A percentile compares a stretch with the other conserved stretches of the same genome.
phyloP scores from a whole-genome alignment of 129 eudicot genomes.

The Flaveria sonorensis region DNA sequence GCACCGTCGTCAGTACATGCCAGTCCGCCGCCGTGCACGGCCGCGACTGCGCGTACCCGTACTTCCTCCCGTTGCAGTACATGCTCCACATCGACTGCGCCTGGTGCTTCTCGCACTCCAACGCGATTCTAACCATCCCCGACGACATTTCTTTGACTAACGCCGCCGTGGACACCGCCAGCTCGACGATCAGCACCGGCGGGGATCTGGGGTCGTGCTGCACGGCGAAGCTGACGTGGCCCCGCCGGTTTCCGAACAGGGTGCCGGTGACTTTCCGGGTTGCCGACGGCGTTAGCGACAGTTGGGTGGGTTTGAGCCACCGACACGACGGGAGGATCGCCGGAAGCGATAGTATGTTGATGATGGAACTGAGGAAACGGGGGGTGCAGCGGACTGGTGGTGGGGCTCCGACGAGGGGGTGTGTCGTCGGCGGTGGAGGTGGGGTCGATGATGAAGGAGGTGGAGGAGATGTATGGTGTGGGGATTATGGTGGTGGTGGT shows the following conservation, averaged over 20 bases:
- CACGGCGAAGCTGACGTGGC: conserved; percentile 87
- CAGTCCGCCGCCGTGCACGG: conserved; percentile 62
- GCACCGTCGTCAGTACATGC: conserved; percentile 76
- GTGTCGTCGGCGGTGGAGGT: conserved; percentile 5
- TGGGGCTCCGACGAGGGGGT: conserved; percentile 33
- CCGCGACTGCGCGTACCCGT: conserved; percentile 72
- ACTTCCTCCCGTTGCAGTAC: conserved; percentile 90
- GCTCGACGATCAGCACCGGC: conserved; percentile 57
- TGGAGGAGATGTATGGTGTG: conserved; percentile 40
- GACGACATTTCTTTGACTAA: conserved; percentile 91
- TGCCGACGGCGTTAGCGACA: conserved; percentile 43
- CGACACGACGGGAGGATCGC: conserved; percentile 54
- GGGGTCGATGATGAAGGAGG: no score
- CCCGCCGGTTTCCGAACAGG: conserved; percentile 76
- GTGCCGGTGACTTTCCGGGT: conserved; percentile 89
- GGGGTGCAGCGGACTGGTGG: conserved; percentile 25
- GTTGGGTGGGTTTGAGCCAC: conserved; percentile 47
- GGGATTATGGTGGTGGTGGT: conserved; percentile 54
- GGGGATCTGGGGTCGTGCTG: conserved; percentile 61
- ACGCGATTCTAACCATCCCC: conserved; percentile 82
- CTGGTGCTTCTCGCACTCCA: conserved; percentile 65
- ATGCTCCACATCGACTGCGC: conserved; percentile 70
- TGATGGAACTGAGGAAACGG: conserved; percentile 51
- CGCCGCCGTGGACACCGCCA: conserved; percentile 66
- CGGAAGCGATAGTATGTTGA: conserved; percentile 53